Evolutionary conservation across 208 protist genomes (phyloP), one percentile per base, ranked within the genome.

Genomic region (Acanthamoeba quina): DNA sequence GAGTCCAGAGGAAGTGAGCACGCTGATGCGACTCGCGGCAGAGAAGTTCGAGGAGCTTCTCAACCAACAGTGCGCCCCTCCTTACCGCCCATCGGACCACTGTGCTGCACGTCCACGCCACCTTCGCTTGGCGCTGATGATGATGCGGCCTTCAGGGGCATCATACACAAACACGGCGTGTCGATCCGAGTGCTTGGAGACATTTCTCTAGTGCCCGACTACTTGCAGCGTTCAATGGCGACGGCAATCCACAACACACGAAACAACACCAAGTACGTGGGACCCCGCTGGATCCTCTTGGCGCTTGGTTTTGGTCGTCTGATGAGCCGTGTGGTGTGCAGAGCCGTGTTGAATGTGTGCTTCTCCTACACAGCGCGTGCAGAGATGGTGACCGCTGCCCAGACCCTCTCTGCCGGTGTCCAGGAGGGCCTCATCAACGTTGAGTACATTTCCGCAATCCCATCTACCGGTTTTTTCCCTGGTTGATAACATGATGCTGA

Each of bases 311-410:
- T 37, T 37, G 37, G 37, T 37, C 37, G 37, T 13, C 44, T 24
- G 47, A 47, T 47, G n/a, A 31, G 64, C 89, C 24, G 17, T 44
- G 29, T 26, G 17, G 47, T 2, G 34, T 31, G 85, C 76, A 95
- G 83, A 31, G 66, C 94, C 24, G 66, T 96, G 17, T 86, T 98
- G 19, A 98, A 98, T 85, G 88, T 98, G 17, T 98, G 97, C 92
- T 97, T 98, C 72, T 49, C 96, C 13, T 98, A 98, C 95, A 98
- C 96, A 19, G 58, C 97, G 60, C 94, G 95, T 7, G 31, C 97
- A 41, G 97, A 98, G 80, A 98, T 98, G 24, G 37, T 94, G 54
- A n/a, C 83, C n/a, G 96, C 96, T 5, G 74, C 95, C 10, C 52
- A 54, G 19, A 37, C 11, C 9, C 54, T 98, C 21, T 70, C 41